A percentile compares a stretch with the other conserved stretches of the same genome.
phyloP scores from a whole-genome alignment of 768 basidiomycete genomes.

The Mycena galericulata region DNA sequence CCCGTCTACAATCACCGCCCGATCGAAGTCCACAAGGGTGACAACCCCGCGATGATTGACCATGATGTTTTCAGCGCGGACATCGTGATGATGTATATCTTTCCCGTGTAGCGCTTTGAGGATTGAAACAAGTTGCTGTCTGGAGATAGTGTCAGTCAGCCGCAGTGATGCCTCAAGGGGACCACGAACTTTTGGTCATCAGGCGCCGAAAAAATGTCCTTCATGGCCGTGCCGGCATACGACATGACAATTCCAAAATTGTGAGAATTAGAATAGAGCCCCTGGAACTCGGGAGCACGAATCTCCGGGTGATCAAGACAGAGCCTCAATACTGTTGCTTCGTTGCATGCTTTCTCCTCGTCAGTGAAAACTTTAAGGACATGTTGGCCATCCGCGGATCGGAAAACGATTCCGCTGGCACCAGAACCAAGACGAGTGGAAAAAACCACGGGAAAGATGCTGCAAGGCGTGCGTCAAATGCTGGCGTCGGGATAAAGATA shows the following conservation, averaged over 20 bases:
- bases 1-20: background rate
- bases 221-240: constrained; percentile 6
- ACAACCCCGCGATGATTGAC: background rate
- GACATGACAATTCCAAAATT: constrained; percentile 4
- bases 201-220: background rate
- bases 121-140: constrained; percentile 7
- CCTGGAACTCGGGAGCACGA: background rate
- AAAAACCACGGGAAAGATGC: constrained; percentile 9
- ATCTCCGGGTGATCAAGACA: constrained; percentile 8
- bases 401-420: constrained; percentile 4
- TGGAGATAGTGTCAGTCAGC: background rate
- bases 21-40: constrained; percentile 10
- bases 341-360: background rate
- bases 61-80: constrained; percentile 2
- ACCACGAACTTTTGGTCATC: background rate
- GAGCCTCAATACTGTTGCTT: constrained; percentile 1
- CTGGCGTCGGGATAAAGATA: background rate
- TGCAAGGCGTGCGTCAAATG: background rate
- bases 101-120: background rate
- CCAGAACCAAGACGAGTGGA: constrained; percentile 5
- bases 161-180: background rate
- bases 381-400: constrained; percentile 12
- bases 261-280: constrained; percentile 11
- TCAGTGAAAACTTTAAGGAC: constrained; percentile 13
- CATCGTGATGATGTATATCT: constrained; percentile 7